Base-by-base conservation (phyloP, 352 stramenopile genomes). In the Globisporangium alternatum region DNA sequence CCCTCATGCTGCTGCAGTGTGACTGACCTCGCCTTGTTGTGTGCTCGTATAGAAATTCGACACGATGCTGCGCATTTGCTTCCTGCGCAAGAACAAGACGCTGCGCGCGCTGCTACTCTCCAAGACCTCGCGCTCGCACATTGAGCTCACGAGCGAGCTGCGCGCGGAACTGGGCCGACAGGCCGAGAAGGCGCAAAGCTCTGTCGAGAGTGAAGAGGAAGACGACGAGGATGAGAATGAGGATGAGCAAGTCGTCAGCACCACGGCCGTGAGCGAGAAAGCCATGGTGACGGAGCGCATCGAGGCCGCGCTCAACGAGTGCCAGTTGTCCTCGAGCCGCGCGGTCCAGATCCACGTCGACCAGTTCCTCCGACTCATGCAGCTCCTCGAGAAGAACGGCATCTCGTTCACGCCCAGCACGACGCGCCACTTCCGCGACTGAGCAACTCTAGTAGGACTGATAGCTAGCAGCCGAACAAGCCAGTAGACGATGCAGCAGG, bases 1-100 rank as follows among this genome's bases (percentile, higher is more conserved):
- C 25, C 25, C 25, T 28, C 25, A 2, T 28, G 25, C 25, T 28
- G 25, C 25, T 28, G 25, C 25, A 17, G 4, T 13, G 9, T 41
- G 12, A 41, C 35, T 64, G 2, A 39, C 17, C 4, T 49, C 28
- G 60, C 10, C 12, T 49, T 44, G 8, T 9, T 33, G 41, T 47
- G 8, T 60, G 22, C n/a, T 48, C 35, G 12, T 39, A 21, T 72
- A 89, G 75, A 82, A 86, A 56, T 93, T 93, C 57, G 86, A 94
- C 44, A 75, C 80, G 21, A 56, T 96, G 28, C 67, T 96, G 33
- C 81, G 85, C 39, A 67, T 93, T 49, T 88, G 74, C 49, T 96
- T 96, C 59, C 69, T 80, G 39, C 82, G 86, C 48, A 94, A 95
- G 70, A 96, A 96, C 71, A 96, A 96, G 70, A 96, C 88, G 35